Evolutionary conservation across 2,329 filamentous ascomycete species (phyloP).

Genomic region (Diaporthe eres): DNA sequence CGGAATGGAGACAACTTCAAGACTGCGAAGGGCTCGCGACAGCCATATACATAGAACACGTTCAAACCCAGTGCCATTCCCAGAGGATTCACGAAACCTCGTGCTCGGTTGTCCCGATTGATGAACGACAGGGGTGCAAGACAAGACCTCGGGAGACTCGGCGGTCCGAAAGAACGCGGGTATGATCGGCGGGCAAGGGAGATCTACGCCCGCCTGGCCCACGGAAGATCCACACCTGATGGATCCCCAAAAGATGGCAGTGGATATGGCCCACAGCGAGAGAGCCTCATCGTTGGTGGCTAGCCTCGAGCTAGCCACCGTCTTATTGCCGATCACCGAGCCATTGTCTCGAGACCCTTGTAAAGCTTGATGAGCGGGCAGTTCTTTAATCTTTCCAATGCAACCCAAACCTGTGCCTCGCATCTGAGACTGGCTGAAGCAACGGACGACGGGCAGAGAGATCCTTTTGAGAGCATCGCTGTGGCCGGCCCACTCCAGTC

Average conservation of each 20-base stretch:
- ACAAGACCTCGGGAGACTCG: slow-evolving; percentile 30
- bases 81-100: background rate
- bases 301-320: background rate
- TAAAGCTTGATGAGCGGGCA: slow-evolving; percentile 14
- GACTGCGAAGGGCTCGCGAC: background rate
- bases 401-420: background rate
- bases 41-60: background rate
- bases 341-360: slow-evolving; percentile 22
- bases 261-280: slow-evolving; percentile 20
- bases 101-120: slow-evolving; percentile 17
- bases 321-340: slow-evolving; percentile 22
- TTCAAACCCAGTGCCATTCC: background rate
- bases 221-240: background rate
- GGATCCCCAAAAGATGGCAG: slow-evolving; percentile 29
- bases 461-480: background rate
- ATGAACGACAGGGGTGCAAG: slow-evolving; percentile 11
- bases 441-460: background rate
- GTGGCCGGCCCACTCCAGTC: background rate
- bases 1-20: no score
- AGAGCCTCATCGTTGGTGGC: slow-evolving; percentile 24
- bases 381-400: slow-evolving; percentile 13
- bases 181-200: slow-evolving; percentile 15
- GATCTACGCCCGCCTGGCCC: slow-evolving; percentile 19
- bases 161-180: slow-evolving; percentile 16
- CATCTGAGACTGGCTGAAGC: background rate